Evolutionary conservation across 805 yeast genomes (phyloP), one percentile per base, ranked within the genome.

Genomic region (Candida quercuum): DNA sequence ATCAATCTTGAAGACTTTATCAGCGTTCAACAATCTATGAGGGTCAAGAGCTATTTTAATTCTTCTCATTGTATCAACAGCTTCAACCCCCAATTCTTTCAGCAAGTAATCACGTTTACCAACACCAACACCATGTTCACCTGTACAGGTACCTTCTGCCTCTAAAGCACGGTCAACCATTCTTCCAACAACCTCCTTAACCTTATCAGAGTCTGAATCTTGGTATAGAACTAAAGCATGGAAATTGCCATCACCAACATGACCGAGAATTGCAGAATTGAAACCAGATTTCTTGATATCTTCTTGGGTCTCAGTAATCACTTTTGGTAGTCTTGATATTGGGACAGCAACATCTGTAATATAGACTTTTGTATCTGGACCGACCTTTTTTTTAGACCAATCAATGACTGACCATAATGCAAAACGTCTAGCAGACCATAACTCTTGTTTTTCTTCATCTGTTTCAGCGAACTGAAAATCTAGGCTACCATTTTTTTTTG

Each of bases 301-400:
- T 5, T 63, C 61, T 56, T 81, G 76, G 3, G 87, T 76, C 33
- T 71, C 77, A 21, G 70, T 65, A 32, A 85, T 78, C 25, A 82
- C 71, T n/a, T 64, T 61, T 3, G 91, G 77, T 32, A 85, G 66
- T 39, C 66, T 66, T 0, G 89, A 81, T 34, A 85, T 69, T 3
- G 94, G 94, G 13, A 85, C 93, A 5, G 89, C 89, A 5, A 84
- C 86, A 61, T 85, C 94, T 0, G 93, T 85, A 21, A 88, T 81
- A 72, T 86, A 78, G 28, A 74, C 61, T 49, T 71, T 74, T 6
- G 80, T 75, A 10, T 61, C 51, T 19, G 75, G 72, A 36, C 68
- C 61, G 6, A 62, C 51, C 6, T 54, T 50, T 48, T 56, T 50
- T 39, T 66, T 63, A 0, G 91, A 91, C 61, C 81, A 76, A 46